Evolutionary conservation across 768 basidiomycete genomes (phyloP).

Genomic region (Boletus tomentosulus): DNA sequence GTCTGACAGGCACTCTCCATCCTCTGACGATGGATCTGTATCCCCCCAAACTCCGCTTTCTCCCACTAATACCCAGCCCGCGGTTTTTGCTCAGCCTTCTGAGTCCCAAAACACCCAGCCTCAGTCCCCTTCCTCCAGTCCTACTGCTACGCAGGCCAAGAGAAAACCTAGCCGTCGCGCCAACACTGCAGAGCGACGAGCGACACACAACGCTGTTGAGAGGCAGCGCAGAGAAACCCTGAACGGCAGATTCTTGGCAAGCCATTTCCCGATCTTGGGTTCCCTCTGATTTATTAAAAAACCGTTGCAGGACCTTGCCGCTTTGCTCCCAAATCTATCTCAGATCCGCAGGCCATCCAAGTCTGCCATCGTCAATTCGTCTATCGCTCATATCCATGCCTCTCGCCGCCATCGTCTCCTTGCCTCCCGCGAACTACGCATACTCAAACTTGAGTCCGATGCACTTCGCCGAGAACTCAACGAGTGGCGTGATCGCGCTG

Average conservation of each 20-base stretch:
- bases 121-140: constrained; percentile 22
- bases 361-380: constrained; percentile 94
- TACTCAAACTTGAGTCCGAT: constrained; percentile 77
- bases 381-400: constrained; percentile 83
- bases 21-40: constrained; percentile 41
- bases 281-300: constrained; percentile 13
- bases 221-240: constrained; percentile 88
- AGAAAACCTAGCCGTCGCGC: constrained; percentile 85
- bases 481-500: constrained; percentile 82
- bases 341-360: constrained; percentile 93
- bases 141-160: constrained; percentile 44
- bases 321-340: constrained; percentile 85
- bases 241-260: constrained; percentile 85
- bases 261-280: constrained; percentile 25
- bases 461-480: constrained; percentile 88
- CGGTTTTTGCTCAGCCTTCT: constrained; percentile 32
- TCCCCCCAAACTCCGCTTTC: constrained; percentile 49
- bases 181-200: constrained; percentile 94
- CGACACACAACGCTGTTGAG: constrained; percentile 97
- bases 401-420: constrained; percentile 78
- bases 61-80: constrained; percentile 32
- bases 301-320: constrained; percentile 71
- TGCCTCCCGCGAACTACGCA: constrained; percentile 77
- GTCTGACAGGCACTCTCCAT: constrained; percentile 36
- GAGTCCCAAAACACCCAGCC: constrained; percentile 21